Evolutionary conservation across 2,329 filamentous ascomycete genomes (phyloP).

Genomic region (Talaromyces sp.): DNA sequence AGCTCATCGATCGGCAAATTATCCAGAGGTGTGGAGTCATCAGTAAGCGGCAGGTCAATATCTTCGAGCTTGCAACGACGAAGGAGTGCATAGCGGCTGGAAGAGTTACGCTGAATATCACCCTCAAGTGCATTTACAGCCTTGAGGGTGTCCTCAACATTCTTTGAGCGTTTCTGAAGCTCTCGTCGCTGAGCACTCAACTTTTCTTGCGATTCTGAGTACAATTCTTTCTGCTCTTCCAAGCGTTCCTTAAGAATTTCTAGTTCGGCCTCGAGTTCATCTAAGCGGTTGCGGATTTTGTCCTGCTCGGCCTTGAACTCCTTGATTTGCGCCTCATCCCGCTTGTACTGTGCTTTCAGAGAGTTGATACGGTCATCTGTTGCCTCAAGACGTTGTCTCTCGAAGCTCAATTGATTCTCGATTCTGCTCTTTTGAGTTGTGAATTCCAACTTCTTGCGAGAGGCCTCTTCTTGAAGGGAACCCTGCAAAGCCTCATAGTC

Average conservation of each 20-base stretch:
- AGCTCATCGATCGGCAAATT: conserved; percentile 84
- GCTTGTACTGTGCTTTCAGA: conserved; percentile 64
- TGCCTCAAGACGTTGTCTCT: conserved; percentile 68
- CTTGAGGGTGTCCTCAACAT: conserved; percentile 72
- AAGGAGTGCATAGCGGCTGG: conserved; percentile 77
- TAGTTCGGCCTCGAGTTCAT: conserved; percentile 70
- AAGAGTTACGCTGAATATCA: conserved; percentile 79
- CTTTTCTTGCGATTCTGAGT: conserved; percentile 67
- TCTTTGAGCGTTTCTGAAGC: conserved; percentile 77
- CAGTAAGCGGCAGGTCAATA: conserved; percentile 74
- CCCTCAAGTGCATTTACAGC: conserved; percentile 76
- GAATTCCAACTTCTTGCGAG: conserved; percentile 82
- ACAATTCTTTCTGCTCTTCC: conserved; percentile 64
- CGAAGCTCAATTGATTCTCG: conserved; percentile 59
- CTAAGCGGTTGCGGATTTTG: conserved; percentile 69
- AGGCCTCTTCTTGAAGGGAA: conserved; percentile 83
- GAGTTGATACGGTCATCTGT: conserved; percentile 66
- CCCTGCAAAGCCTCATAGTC: conserved; percentile 93
- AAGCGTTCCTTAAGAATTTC: conserved; percentile 71
- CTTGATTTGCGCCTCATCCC: conserved; percentile 66
- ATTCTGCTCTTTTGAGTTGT: conserved; percentile 69
- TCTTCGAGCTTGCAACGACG: conserved; percentile 92
- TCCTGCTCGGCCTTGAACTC: conserved; percentile 69
- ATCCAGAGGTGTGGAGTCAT: conserved; percentile 69
- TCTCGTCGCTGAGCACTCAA: conserved; percentile 76